A percentile compares a stretch with the other conserved stretches of the same genome.
Evolutionary conservation across 2,329 filamentous ascomycete species (phyloP).

Genomic region (Verticillium klebahnii): DNA sequence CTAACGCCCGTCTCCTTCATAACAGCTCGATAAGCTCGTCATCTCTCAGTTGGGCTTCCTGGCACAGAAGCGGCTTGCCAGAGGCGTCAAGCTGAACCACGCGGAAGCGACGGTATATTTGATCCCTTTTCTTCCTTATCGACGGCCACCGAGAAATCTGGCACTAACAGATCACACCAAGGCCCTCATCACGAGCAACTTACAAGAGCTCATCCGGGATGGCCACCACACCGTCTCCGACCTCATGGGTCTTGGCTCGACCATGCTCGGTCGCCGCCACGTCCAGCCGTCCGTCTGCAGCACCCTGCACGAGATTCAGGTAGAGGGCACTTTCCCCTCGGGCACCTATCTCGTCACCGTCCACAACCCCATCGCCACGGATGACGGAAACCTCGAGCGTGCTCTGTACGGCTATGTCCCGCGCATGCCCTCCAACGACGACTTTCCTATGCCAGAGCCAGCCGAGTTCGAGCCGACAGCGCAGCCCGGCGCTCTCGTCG

Average conservation of each 20-base stretch:
- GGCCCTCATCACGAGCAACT: slow-evolving; percentile 80
- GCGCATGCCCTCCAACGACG: slow-evolving; percentile 64
- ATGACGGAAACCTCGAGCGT: slow-evolving; percentile 81
- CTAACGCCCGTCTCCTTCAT: slow-evolving; percentile 11
- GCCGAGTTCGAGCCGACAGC: slow-evolving; percentile 62
- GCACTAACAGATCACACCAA: slow-evolving; percentile 23
- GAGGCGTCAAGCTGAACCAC: slow-evolving; percentile 86
- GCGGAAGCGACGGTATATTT: slow-evolving; percentile 69
- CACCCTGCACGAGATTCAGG: slow-evolving; percentile 79
- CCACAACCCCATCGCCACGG: slow-evolving; percentile 79
- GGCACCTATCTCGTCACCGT: slow-evolving; percentile 95
- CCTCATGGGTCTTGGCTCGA: slow-evolving; percentile 86
- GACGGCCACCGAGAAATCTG: neutral
- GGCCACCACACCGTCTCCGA: slow-evolving; percentile 87
- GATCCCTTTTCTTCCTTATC: neutral
- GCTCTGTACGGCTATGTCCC: slow-evolving; percentile 91
- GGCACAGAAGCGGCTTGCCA: slow-evolving; percentile 80
- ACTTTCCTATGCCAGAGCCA: slow-evolving; percentile 63
- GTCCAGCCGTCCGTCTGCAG: slow-evolving; percentile 77
- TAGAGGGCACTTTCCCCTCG: slow-evolving; percentile 87
- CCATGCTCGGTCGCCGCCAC: slow-evolving; percentile 89
- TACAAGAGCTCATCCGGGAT: slow-evolving; percentile 97
- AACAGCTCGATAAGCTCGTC: slow-evolving; percentile 88
- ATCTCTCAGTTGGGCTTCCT: slow-evolving; percentile 85
- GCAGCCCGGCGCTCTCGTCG: slow-evolving; percentile 76